Base-by-base conservation (phyloP, 345 rosid species). In the Syzygium oleosum region DNA sequence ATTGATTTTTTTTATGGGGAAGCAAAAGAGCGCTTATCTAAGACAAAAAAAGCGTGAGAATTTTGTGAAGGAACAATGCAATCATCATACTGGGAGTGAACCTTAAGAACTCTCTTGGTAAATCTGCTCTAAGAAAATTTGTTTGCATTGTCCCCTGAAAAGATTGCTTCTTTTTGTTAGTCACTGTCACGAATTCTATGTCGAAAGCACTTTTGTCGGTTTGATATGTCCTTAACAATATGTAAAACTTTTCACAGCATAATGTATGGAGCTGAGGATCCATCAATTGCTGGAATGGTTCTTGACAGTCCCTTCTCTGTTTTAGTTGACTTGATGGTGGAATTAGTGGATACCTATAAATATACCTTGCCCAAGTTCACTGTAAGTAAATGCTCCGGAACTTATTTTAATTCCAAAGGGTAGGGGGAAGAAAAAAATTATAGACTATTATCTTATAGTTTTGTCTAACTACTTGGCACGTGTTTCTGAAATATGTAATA, bases 261-360 rank as follows among this genome's bases (percentile, higher is more conserved):
- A 54, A 88, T 97, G 97, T 97, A 97, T 92, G 98, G 97, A 91
- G 96, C 96, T 61, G 96, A 95, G 91, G 99, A 97, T 91, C 98
- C 99, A 59, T 97, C 99, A 15, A 95, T 96, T 38, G 98, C 98
- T 61, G 99, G 99, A 93, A 94, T 96, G 93, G 97, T 97, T 92
- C 94, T 97, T 87, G 98, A 97, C 88, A 96, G 96, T 89, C 97
- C 98, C 63, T 97, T 97, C 90, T 95, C 98, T 79, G 95, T 94
- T 93, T 93, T 97, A 94, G 98, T 97, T 89, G 98, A 96, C 90
- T 91, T 97, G 92, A 97, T 97, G 98, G 92, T 95, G 96, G 98
- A 95, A 92, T 95, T 97, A 22, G 98, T 95, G 54, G 99, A 96
- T 88, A 95, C 96, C 15, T 96, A 93, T 90, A 96, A 94, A 89